These are phyloP conservation scores for Leishmania gerbilli DNA, from an alignment of 208 protist genomes.

Conservation along the genomic window DNA sequence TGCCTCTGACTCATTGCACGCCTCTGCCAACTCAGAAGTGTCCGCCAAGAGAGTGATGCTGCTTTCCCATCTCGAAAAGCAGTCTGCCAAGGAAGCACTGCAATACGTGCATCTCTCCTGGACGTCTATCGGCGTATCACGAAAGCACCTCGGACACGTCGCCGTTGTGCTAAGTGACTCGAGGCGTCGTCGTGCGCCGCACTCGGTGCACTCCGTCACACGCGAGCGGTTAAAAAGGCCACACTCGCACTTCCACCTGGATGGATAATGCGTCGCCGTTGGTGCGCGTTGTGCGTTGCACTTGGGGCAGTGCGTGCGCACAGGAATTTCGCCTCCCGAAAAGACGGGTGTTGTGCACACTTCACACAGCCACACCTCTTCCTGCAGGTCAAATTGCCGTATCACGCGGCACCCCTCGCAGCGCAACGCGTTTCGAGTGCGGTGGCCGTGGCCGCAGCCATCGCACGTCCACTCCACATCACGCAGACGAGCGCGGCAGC, in stretches of 20 bases:
- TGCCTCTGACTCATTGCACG: not conserved
- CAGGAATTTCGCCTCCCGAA: slow-evolving; percentile 61
- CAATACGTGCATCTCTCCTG: slow-evolving; percentile 68
- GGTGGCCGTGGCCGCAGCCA: slow-evolving; percentile 33
- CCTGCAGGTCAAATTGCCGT: slow-evolving; percentile 44
- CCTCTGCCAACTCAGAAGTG: not conserved
- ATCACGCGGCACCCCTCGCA: slow-evolving; percentile 51
- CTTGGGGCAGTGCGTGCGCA: slow-evolving; percentile 51
- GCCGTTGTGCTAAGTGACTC: slow-evolving; percentile 33
- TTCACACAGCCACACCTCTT: slow-evolving; percentile 79
- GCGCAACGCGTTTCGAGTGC: slow-evolving; percentile 29
- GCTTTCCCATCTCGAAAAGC: slow-evolving; percentile 8
- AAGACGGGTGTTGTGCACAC: slow-evolving; percentile 68
- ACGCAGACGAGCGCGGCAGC: slow-evolving; percentile 60
- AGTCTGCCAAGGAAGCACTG: slow-evolving; percentile 19
- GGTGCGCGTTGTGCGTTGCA: slow-evolving; percentile 40
- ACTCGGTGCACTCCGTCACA: slow-evolving; percentile 48
- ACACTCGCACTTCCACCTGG: slow-evolving; percentile 70
- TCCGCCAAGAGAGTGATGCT: not conserved
- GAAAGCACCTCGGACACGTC: slow-evolving; percentile 66
- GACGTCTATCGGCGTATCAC: slow-evolving; percentile 46
- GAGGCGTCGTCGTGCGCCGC: slow-evolving; percentile 48
- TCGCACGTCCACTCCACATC: slow-evolving; percentile 60
- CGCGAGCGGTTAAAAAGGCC: slow-evolving; percentile 44
- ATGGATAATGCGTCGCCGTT: slow-evolving; percentile 45